Evolutionary conservation across 208 protist species (phyloP).

Genomic region (Spongospora subterranea): DNA sequence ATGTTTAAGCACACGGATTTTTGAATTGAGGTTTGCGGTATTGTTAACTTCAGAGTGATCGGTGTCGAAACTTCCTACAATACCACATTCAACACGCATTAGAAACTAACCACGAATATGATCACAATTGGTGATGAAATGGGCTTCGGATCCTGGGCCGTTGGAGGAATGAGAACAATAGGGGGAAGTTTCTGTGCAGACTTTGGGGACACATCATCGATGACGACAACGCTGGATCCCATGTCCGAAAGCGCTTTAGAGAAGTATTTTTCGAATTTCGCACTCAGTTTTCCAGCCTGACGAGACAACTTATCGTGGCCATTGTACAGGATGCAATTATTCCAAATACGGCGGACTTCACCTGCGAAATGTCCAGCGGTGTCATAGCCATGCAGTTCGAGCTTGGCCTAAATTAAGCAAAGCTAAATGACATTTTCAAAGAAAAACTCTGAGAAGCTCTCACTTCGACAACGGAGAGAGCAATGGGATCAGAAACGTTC

Average conservation of each 20-base stretch:
- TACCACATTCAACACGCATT: no score
- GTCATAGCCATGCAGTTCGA: conserved; percentile 11
- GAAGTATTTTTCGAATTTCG: conserved; percentile 58
- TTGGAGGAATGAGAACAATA: no score
- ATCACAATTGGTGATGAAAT: no score
- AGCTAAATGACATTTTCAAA: not conserved
- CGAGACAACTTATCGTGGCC: not conserved
- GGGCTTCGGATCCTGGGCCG: no score
- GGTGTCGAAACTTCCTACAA: no score
- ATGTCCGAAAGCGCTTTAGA: not conserved
- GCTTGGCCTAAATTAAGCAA: conserved; percentile 27
- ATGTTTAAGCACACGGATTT: not conserved
- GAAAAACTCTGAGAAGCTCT: not conserved
- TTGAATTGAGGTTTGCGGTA: not conserved
- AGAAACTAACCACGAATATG: no score
- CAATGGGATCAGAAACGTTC: not conserved
- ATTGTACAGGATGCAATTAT: conserved; percentile 12
- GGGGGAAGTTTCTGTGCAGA: not conserved
- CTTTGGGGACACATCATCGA: not conserved
- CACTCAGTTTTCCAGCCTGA: not conserved
- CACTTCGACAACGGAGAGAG: conserved; percentile 19
- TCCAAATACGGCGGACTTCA: conserved; percentile 17
- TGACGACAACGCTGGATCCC: not conserved
- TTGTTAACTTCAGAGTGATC: conserved; percentile 7
- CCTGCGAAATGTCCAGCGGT: not conserved